These are phyloP conservation scores for Russula sp. DNA, from an alignment of 768 basidiomycete genomes.

Conservation along the genomic window DNA sequence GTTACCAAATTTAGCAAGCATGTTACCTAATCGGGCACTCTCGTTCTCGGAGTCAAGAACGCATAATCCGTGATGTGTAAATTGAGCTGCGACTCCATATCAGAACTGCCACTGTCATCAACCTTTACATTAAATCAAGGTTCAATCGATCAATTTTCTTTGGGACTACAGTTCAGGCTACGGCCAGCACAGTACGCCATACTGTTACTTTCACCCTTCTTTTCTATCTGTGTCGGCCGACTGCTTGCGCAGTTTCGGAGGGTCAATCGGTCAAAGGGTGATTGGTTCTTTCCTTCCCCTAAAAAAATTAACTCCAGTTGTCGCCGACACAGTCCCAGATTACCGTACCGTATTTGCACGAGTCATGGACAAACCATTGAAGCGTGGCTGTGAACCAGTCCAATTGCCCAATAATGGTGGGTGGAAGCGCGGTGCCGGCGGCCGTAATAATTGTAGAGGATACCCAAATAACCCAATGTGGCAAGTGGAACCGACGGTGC, in stretches of 20 bases:
- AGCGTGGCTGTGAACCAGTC: not conserved
- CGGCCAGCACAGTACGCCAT: not conserved
- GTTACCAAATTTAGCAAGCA: slow-evolving; percentile 13
- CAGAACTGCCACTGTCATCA: not conserved
- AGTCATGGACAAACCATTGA: not conserved
- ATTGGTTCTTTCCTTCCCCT: not conserved
- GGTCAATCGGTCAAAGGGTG: not conserved
- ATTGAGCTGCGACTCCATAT: too few species aligned
- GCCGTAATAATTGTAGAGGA: not conserved
- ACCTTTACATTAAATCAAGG: not conserved
- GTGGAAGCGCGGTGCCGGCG: not conserved
- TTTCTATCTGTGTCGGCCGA: not conserved
- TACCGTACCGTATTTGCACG: not conserved
- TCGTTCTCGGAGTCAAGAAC: not conserved
- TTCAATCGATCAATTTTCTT: slow-evolving; percentile 8
- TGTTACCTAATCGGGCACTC: slow-evolving; percentile 6
- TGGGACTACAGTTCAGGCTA: not conserved
- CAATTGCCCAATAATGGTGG: not conserved
- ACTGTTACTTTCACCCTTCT: not conserved
- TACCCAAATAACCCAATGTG: too few species aligned
- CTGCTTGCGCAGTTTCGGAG: not conserved
- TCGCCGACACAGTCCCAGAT: not conserved
- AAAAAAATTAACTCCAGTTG: not conserved
- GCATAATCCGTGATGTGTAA: not conserved
- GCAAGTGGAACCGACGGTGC: not conserved